phyloP scores from a whole-genome alignment of 2,329 filamentous ascomycete genomes.

The Lachnellula hyalina region DNA sequence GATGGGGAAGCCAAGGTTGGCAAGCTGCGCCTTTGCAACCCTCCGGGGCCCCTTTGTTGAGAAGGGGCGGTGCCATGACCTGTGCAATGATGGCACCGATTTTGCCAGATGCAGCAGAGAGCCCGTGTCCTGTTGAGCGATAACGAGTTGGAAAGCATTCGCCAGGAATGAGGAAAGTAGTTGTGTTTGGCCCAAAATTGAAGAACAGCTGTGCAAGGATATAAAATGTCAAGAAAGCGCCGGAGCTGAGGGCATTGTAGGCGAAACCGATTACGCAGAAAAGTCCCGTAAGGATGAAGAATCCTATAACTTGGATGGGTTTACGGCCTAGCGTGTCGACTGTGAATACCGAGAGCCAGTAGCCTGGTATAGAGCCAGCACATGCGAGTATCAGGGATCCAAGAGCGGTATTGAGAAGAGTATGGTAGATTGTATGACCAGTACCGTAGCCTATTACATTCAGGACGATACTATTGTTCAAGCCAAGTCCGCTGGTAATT shows the following conservation, averaged over 20 bases:
- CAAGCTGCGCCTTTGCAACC: conserved; percentile 45
- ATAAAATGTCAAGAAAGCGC: conserved; percentile 54
- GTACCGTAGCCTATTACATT: conserved; percentile 65
- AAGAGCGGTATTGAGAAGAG: conserved; percentile 66
- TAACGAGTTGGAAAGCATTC: conserved; percentile 63
- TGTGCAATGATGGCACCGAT: conserved; percentile 58
- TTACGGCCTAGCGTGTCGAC: conserved; percentile 75
- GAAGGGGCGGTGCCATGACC: conserved; percentile 54
- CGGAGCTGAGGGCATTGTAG: conserved; percentile 43
- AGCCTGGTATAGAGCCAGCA: conserved; percentile 73
- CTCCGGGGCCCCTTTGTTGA: conserved; percentile 49
- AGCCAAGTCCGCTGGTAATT: conserved; percentile 47
- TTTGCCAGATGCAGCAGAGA: conserved; percentile 63
- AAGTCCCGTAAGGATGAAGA: conserved; percentile 53
- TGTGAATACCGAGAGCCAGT: conserved; percentile 69
- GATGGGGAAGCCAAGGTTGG: conserved; percentile 60
- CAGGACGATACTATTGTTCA: conserved; percentile 72
- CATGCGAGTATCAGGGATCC: conserved; percentile 74
- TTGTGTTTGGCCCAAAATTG: conserved; percentile 61
- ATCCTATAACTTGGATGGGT: conserved; percentile 64
- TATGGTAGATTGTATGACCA: conserved; percentile 59
- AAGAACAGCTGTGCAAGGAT: conserved; percentile 60
- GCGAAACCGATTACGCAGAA: conserved; percentile 60
- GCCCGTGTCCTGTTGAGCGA: conserved; percentile 56
- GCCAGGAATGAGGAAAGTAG: conserved; percentile 59